Evolutionary conservation across 352 stramenopile genomes (phyloP).

Genomic region (Pythium periplocum): DNA sequence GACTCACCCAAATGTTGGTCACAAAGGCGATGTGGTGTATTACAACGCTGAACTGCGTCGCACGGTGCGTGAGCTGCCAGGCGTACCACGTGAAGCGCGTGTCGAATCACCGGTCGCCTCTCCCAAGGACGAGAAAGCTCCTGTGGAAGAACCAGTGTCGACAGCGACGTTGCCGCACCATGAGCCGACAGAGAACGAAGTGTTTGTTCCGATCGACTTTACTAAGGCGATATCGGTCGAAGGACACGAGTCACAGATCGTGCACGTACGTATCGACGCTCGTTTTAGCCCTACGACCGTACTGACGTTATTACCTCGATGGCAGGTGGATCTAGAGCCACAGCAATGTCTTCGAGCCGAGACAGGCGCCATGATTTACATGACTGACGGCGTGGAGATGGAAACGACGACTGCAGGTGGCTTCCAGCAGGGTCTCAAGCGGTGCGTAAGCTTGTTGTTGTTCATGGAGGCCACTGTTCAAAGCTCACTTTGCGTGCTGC

Average conservation of each 20-base stretch:
- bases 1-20: neutral
- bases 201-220: constrained; percentile 82
- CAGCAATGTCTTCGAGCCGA: constrained; percentile 91
- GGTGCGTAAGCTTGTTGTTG: constrained; percentile 27
- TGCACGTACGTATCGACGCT: constrained; percentile 38
- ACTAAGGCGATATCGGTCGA: constrained; percentile 70
- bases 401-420: constrained; percentile 90
- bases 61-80: constrained; percentile 49
- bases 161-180: constrained; percentile 15
- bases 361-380: constrained; percentile 94
- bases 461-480: neutral
- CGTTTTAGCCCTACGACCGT: too few species aligned
- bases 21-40: constrained; percentile 52
- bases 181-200: constrained; percentile 42
- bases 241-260: constrained; percentile 82
- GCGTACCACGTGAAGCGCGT: constrained; percentile 15
- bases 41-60: constrained; percentile 59
- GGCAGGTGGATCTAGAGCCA: constrained; percentile 79
- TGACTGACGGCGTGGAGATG: constrained; percentile 92
- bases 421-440: constrained; percentile 79
- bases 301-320: too few species aligned
- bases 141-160: constrained; percentile 6
- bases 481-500: neutral
- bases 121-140: neutral
- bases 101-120: neutral